phyloP scores from a whole-genome alignment of 768 basidiomycete genomes.

The Tylopilus subfusipes region DNA sequence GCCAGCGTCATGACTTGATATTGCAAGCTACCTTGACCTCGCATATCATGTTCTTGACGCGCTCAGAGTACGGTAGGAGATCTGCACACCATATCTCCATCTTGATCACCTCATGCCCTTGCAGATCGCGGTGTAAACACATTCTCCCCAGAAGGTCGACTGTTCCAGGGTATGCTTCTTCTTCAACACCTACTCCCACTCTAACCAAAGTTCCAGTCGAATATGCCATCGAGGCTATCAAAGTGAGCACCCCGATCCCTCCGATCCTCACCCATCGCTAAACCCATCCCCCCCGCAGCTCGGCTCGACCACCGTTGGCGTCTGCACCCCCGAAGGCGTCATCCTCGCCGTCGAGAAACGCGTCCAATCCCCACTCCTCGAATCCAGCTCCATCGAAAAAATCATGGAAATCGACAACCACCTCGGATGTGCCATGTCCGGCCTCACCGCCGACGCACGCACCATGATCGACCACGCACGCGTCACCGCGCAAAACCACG shows the following conservation, averaged over 20 bases:
- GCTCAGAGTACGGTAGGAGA: constrained; percentile 83
- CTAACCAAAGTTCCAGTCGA: constrained; percentile 62
- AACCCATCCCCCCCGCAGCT: constrained; percentile 58
- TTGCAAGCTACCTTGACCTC: constrained; percentile 5
- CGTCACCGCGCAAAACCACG: constrained; percentile 92
- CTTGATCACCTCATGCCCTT: neutral
- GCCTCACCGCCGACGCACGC: constrained; percentile 94
- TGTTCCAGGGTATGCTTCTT: constrained; percentile 85
- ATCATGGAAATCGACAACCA: constrained; percentile 99
- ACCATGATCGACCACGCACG: constrained; percentile 99
- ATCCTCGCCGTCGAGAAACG: constrained; percentile 98
- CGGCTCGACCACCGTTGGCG: constrained; percentile 96
- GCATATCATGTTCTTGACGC: constrained; percentile 80
- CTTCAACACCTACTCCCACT: neutral
- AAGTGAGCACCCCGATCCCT: constrained; percentile 46
- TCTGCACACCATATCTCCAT: neutral
- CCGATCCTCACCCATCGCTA: neutral
- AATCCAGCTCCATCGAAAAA: constrained; percentile 95
- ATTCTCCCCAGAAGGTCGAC: constrained; percentile 96
- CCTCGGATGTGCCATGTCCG: constrained; percentile 97
- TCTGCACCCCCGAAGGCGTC: constrained; percentile 86
- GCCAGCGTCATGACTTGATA: constrained; percentile 25
- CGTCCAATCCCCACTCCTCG: constrained; percentile 93
- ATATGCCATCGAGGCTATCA: constrained; percentile 99
- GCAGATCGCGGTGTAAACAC: constrained; percentile 97